Conservation (phyloP, 1,284 basidiomycete genomes). For the Fomitopsis schrenkii region DNA sequence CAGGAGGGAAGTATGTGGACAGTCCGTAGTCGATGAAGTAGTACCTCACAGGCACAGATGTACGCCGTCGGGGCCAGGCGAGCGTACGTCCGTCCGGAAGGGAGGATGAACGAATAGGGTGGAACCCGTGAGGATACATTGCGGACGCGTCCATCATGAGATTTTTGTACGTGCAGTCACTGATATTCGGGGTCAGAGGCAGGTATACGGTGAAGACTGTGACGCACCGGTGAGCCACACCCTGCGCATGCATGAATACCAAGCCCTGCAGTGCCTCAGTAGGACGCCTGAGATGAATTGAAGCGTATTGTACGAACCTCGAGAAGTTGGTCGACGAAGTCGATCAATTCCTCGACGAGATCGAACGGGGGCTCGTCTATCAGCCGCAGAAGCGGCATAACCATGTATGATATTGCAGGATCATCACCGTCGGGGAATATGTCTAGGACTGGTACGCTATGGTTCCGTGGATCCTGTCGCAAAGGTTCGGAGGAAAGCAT, state of each 20-base stretch:
- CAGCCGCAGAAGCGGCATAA: slow-evolving; percentile 27
- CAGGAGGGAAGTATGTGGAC: slow-evolving; percentile 11
- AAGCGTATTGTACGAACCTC: slow-evolving; percentile 15
- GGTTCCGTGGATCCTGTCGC: slow-evolving; percentile 23
- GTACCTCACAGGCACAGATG: slow-evolving; percentile 13
- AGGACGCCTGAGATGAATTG: no score
- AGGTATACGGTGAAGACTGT: background rate
- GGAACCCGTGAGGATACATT: slow-evolving; percentile 23
- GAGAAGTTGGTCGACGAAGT: slow-evolving; percentile 23
- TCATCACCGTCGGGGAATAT: slow-evolving; percentile 17
- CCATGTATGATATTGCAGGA: slow-evolving; percentile 15
- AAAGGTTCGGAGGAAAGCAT: slow-evolving; percentile 12
- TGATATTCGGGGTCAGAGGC: background rate
- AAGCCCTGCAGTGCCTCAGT: slow-evolving; percentile 14
- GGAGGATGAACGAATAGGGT: slow-evolving; percentile 11
- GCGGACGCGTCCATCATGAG: slow-evolving; percentile 24
- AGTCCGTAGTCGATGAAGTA: slow-evolving; percentile 25
- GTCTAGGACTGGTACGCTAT: slow-evolving; percentile 30
- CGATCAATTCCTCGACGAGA: slow-evolving; percentile 19
- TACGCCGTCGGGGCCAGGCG: slow-evolving; percentile 8
- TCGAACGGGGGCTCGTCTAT: slow-evolving; percentile 20
- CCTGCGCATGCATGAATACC: slow-evolving; percentile 18
- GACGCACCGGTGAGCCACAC: slow-evolving; percentile 21
- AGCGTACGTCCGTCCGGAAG: slow-evolving; percentile 5
- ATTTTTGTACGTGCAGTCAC: slow-evolving; percentile 19